phyloP scores from a whole-genome alignment of 352 stramenopile species.

The Phytophthora cryptogea region DNA sequence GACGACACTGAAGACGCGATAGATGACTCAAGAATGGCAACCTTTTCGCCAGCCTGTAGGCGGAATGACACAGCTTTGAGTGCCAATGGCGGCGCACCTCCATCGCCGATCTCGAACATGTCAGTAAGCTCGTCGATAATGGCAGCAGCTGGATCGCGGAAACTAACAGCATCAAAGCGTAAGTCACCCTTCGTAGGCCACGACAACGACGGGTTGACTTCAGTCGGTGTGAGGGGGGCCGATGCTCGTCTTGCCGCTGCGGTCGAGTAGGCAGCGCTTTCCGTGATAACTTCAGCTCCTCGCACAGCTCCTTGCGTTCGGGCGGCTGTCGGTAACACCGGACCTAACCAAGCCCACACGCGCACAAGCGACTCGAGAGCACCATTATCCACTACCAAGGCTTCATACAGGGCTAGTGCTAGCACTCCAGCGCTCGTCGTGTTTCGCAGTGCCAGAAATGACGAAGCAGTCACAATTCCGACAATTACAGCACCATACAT shows the following conservation, averaged over 20 bases:
- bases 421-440: constrained; percentile 73
- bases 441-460: constrained; percentile 42
- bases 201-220: constrained; percentile 43
- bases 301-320: constrained; percentile 29
- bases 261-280: constrained; percentile 26
- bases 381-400: constrained; percentile 86
- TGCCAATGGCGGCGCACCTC: constrained; percentile 38
- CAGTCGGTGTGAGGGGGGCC: constrained; percentile 25
- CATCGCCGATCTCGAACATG: constrained; percentile 55
- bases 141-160: constrained; percentile 77
- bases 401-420: constrained; percentile 92
- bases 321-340: constrained; percentile 27
- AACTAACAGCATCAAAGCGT: constrained; percentile 90
- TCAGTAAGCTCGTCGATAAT: constrained; percentile 30
- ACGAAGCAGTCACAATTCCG: constrained; percentile 44
- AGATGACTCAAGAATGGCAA: constrained; percentile 89
- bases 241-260: constrained; percentile 23
- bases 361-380: constrained; percentile 89
- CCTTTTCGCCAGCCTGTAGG: constrained; percentile 82
- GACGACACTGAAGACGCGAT: constrained; percentile 88
- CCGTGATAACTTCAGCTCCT: constrained; percentile 33
- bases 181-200: constrained; percentile 91
- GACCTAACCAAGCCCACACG: constrained; percentile 62
- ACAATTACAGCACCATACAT: constrained; percentile 63
- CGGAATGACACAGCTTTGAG: constrained; percentile 74